Evolutionary conservation across 106 monocot species (phyloP), one percentile per base, ranked within the genome.

Genomic region (Dendrobium nobile): DNA sequence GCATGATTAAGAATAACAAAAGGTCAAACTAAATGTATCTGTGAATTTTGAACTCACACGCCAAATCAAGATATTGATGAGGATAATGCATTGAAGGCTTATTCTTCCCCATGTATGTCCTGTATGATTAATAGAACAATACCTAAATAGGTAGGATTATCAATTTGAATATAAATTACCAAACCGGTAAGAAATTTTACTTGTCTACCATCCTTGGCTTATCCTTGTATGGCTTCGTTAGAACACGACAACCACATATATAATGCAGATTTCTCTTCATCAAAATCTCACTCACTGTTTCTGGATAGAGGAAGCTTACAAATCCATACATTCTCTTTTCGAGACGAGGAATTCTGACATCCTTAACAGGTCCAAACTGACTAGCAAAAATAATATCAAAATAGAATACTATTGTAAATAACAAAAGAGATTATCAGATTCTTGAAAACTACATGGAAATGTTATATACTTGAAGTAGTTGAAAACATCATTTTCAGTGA

Each of bases 251-350:
- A 47, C 90, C 92, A 79, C 92, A 84, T 5, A 97, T 87, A 42
- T 78, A 90, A 72, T 97, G 96, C 19, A 92, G 90, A 70, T 86
- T 82, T 24, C 87, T 81, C 75, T 82, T 87, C 19, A 80, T 47
- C 26, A 97, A 75, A 51, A 97, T 86, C 7, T 77, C 26, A 13
- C 77, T 82, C 28, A 89, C 96, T 26, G 96, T 94, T 74, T 94
- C 87, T 3, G 92, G 70, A 40, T 87, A 84, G 9, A 84, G 37
- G 79, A 97, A 97, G 78, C 87, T 90, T 58, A 97, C 96, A 86
- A 97, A 97, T 6, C 96, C 96, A 85, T 86, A 97, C 96, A 94
- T 97, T 22, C 93, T 81, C 67, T 90, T 88, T 79, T 90, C 86
- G 28, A 92, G 93, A 18, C 48, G 72, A n/a, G 93, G 93, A 84